These are phyloP conservation scores for Strigomonas culicis DNA, from an alignment of 208 protist genomes.

Conservation along the genomic window DNA sequence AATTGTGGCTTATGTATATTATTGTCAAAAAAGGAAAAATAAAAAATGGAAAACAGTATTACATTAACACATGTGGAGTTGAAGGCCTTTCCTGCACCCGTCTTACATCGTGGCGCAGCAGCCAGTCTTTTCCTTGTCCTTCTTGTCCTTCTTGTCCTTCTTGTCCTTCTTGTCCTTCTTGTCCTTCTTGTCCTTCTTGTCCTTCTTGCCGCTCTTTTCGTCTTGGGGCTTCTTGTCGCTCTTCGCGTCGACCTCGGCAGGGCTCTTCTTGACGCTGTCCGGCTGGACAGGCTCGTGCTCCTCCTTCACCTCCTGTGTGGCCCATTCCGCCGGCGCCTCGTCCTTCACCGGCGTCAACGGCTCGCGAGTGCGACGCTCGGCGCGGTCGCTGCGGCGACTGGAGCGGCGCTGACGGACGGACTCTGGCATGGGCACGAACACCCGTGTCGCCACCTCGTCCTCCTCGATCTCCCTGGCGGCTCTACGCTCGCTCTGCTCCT, in stretches of 20 bases:
- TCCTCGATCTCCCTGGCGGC: background rate
- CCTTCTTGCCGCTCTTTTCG: background rate
- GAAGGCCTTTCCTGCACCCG: background rate
- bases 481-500: background rate
- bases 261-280: background rate
- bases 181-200: constrained; percentile 10
- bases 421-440: background rate
- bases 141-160: constrained; percentile 21
- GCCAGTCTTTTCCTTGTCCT: constrained; percentile 25
- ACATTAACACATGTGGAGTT: background rate
- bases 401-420: background rate
- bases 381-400: background rate
- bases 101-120: constrained; percentile 36
- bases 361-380: background rate
- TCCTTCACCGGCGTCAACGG: background rate
- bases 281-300: background rate
- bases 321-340: background rate
- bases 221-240: background rate
- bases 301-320: background rate
- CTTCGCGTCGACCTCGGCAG: background rate
- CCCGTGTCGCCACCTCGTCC: background rate
- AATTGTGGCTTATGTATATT: background rate
- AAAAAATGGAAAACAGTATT: constrained; percentile 11
- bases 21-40: constrained; percentile 16
- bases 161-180: constrained; percentile 9